Evolutionary conservation across 2,329 filamentous ascomycete genomes (phyloP), one percentile per base, ranked within the genome.

Genomic region (Aureobasidium mangrovei): DNA sequence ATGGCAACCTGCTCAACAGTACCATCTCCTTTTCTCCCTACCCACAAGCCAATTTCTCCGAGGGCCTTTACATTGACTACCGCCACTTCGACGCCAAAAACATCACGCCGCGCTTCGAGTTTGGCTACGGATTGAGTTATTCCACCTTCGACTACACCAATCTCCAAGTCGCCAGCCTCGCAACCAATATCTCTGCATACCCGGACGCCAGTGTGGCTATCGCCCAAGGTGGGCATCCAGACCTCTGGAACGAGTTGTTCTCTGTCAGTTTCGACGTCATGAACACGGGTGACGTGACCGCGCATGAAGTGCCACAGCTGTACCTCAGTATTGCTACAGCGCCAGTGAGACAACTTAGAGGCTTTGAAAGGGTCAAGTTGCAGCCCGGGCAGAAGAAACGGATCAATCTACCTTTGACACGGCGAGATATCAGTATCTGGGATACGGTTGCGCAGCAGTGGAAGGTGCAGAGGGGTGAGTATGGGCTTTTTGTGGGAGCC

Each of bases 381-480:
- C 69, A 68, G 3, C 64, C 74, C 0, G 77, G 76, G 1, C 73
- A 75, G 53, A 74, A 67, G 2, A 67, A 71, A 35, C 75, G 67
- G 1, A 74, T 80, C 2, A 71, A 65, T 0, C 78, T 86, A 60
- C 68, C 72, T 10, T 63, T 87, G 32, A 77, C 74, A 35, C 72
- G 80, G 39, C 76, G 80, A 48, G 84, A 86, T 64, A 58, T 87
- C 38, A 83, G 80, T 60, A 77, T 83, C 55, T 86, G 83, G 83
- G 79, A 85, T 64, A 69, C 75, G 0, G 67, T 68, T 0, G 60
- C 65, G 38, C 80, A 86, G 68, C 75, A 82, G 52, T 89, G 85
- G 85, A 54, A 47, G 38, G 51, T 69, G 24, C 64, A 65, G 53
- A 57, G 39, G 7, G 66, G 65, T 8, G 27, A 49, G 18, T 67